These are phyloP conservation scores for Pyrrhoderma lamaoense DNA, from an alignment of 1,284 basidiomycete species.

Conservation along the genomic window DNA sequence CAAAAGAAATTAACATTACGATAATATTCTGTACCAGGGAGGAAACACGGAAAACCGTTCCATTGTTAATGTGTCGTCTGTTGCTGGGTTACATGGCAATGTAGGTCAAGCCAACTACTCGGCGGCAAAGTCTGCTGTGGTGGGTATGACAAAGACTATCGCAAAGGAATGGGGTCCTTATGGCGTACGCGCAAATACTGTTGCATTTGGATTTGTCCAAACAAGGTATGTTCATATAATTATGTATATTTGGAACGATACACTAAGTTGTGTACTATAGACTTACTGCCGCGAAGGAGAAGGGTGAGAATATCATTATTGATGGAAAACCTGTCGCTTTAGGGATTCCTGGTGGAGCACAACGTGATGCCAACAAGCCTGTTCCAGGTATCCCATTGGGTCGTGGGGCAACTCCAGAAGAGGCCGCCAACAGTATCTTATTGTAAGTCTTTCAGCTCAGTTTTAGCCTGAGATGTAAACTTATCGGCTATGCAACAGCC, in stretches of 20 bases:
- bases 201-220: slow-evolving; percentile 73
- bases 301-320: slow-evolving; percentile 69
- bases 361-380: slow-evolving; percentile 29
- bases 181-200: slow-evolving; percentile 74
- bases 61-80: slow-evolving; percentile 73
- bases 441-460: slow-evolving; percentile 46
- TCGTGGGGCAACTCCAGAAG: slow-evolving; percentile 69
- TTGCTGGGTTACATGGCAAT: slow-evolving; percentile 73
- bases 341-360: slow-evolving; percentile 59
- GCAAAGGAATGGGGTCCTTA: slow-evolving; percentile 85
- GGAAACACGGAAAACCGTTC: slow-evolving; percentile 57
- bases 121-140: slow-evolving; percentile 67
- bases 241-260: neutral
- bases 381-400: slow-evolving; percentile 62
- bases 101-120: slow-evolving; percentile 84
- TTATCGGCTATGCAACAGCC: slow-evolving; percentile 33
- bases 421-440: slow-evolving; percentile 65
- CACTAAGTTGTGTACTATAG: slow-evolving; percentile 25
- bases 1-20: too few relatives aligned
- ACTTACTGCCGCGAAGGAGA: slow-evolving; percentile 69
- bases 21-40: neutral
- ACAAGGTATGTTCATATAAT: slow-evolving; percentile 42
- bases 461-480: slow-evolving; percentile 1
- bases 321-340: slow-evolving; percentile 79
- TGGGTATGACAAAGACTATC: slow-evolving; percentile 78